Percentiles rank a stretch among this genome's conserved stretches.
Conservation (phyloP, 2,329 filamentous ascomycete genomes). For the Talaromyces islandicus region DNA sequence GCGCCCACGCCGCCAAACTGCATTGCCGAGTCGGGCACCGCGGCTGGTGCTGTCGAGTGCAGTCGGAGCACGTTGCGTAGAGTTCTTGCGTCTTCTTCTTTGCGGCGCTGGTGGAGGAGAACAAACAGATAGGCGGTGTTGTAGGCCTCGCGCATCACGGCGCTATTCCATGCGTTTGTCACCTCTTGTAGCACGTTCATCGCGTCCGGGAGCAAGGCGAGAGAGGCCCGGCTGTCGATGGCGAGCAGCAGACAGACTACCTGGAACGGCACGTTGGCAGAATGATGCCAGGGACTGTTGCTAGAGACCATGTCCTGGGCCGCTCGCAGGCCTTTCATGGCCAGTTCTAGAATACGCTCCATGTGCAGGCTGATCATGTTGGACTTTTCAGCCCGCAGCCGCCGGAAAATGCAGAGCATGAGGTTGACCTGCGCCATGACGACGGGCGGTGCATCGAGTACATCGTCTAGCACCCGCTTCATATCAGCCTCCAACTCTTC, state of each 20-base stretch:
- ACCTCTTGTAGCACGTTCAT: conserved; percentile 45
- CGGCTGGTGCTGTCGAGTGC: conserved; percentile 24
- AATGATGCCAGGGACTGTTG: conserved; percentile 52
- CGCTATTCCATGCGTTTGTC: conserved; percentile 40
- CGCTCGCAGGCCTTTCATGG: conserved; percentile 40
- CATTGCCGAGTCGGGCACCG: conserved; percentile 3
- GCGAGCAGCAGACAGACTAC: conserved; percentile 51
- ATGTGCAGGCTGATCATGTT: conserved; percentile 39
- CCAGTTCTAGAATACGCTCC: conserved; percentile 44
- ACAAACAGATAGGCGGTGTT: conserved; percentile 51
- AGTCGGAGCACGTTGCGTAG: conserved; percentile 35
- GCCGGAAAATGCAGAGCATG: conserved; percentile 50
- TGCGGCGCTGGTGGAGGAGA: conserved; percentile 44
- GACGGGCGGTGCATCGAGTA: conserved; percentile 38
- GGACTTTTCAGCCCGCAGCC: conserved; percentile 47
- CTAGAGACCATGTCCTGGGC: conserved; percentile 42
- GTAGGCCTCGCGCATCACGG: conserved; percentile 48
- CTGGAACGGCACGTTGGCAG: conserved; percentile 56
- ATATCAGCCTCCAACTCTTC: conserved; percentile 42
- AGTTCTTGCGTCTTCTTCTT: conserved; percentile 37
- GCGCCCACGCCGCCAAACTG: conserved; percentile 1
- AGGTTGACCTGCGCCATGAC: conserved; percentile 51
- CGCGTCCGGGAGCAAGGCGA: conserved; percentile 45
- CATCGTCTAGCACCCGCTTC: conserved; percentile 33
- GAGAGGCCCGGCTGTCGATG: conserved; percentile 47